A percentile compares a stretch with the other conserved stretches of the same genome.
These are phyloP conservation scores for Juncus inflexus DNA, from an alignment of 176 grass and related monocot genomes.

Conservation along the genomic window DNA sequence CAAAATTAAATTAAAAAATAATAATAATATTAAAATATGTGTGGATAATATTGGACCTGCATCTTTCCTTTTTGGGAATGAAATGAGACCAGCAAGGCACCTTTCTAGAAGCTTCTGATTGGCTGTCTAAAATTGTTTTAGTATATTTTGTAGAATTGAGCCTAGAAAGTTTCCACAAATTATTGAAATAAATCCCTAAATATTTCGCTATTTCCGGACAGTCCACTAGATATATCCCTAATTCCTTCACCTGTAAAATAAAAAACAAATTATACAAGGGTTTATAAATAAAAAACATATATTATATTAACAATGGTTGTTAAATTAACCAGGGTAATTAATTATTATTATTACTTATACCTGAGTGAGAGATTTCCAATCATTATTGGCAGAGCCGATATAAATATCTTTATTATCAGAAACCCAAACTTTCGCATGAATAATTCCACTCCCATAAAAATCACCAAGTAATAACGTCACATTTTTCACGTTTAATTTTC, in stretches of 20 bases:
- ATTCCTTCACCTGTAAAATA: constrained; percentile 68
- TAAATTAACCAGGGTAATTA: neutral
- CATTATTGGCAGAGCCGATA: constrained; percentile 91
- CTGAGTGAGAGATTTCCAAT: constrained; percentile 98
- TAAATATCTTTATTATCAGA: constrained; percentile 79
- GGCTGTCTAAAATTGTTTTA: constrained; percentile 55
- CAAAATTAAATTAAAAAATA: neutral
- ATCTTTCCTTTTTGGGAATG: constrained; percentile 55
- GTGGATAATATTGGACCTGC: constrained; percentile 49
- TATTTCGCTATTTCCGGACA: constrained; percentile 63
- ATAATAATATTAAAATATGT: neutral
- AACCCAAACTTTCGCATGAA: constrained; percentile 97
- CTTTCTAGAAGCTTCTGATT: constrained; percentile 77
- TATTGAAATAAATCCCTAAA: constrained; percentile 61
- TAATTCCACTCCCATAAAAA: constrained; percentile 84
- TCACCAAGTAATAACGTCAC: constrained; percentile 68
- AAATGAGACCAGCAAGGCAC: constrained; percentile 98
- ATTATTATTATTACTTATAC: constrained; percentile 12
- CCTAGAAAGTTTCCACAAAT: constrained; percentile 65
- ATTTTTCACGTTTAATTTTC: constrained; percentile 85
- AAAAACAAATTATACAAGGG: neutral
- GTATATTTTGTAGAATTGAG: constrained; percentile 68
- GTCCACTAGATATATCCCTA: constrained; percentile 72
- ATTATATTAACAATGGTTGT: neutral
- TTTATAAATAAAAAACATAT: constrained; percentile 9